These are phyloP conservation scores for Emergomyces pasteurianus DNA, from an alignment of 2,329 filamentous ascomycete species.

Conservation along the genomic window DNA sequence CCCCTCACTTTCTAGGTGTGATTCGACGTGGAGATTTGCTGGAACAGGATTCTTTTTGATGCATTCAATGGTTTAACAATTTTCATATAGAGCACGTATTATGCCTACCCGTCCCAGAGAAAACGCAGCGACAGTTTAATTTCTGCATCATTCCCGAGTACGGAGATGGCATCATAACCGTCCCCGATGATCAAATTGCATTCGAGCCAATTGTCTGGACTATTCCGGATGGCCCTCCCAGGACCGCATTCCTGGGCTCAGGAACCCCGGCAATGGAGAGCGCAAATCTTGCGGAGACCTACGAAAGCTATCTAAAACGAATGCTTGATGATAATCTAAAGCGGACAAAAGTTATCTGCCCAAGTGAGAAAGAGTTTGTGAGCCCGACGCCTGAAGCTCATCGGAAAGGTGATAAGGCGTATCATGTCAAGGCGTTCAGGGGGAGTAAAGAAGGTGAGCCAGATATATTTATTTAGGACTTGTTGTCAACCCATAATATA, in stretches of 20 bases:
- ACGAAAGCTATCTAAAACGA: slow-evolving; percentile 31
- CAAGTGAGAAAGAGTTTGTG: slow-evolving; percentile 46
- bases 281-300: slow-evolving; percentile 34
- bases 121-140: slow-evolving; percentile 50
- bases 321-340: slow-evolving; percentile 40
- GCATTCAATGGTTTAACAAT: neutral
- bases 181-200: slow-evolving; percentile 29
- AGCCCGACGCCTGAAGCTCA: slow-evolving; percentile 49
- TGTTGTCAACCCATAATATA: neutral
- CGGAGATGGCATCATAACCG: slow-evolving; percentile 37
- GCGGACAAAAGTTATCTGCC: slow-evolving; percentile 38
- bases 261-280: slow-evolving; percentile 30
- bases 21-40: no score
- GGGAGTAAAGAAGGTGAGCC: slow-evolving; percentile 52
- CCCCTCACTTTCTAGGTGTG: no score
- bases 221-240: slow-evolving; percentile 41
- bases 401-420: slow-evolving; percentile 51
- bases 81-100: slow-evolving; percentile 41
- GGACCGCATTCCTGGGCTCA: slow-evolving; percentile 32
- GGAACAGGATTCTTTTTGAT: neutral
- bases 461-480: neutral
- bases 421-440: slow-evolving; percentile 51
- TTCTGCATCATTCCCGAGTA: slow-evolving; percentile 48
- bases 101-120: slow-evolving; percentile 52
- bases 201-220: slow-evolving; percentile 50